Conservation (phyloP, 768 basidiomycete species). For the Boletus bicolor region DNA sequence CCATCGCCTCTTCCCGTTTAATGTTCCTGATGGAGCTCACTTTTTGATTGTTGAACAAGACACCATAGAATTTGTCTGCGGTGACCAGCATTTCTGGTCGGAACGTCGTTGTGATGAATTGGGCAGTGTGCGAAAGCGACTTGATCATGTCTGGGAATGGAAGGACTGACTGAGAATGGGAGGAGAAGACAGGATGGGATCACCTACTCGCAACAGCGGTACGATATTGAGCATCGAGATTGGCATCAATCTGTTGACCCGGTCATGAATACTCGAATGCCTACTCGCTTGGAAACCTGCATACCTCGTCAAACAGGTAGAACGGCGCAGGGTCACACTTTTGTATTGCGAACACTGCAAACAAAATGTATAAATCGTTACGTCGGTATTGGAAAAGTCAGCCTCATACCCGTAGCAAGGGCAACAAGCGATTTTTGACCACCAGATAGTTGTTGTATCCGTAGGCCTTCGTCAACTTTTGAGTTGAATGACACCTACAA, state of each 20-base stretch:
- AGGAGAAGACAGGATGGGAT: neutral
- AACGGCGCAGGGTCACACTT: conserved; percentile 99
- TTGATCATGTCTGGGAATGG: conserved; percentile 70
- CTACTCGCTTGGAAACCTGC: neutral
- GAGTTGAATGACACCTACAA: conserved; percentile 95
- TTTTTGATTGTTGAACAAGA: conserved; percentile 94
- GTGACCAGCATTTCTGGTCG: conserved; percentile 94
- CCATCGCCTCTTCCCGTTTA: conserved; percentile 85
- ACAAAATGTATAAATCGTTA: conserved; percentile 1
- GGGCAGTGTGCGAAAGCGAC: conserved; percentile 79
- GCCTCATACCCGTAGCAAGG: conserved; percentile 72
- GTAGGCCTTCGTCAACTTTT: conserved; percentile 92
- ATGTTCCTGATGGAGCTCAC: conserved; percentile 87
- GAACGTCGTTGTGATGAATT: conserved; percentile 99
- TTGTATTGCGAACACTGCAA: conserved; percentile 92
- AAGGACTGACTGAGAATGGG: conserved; percentile 37
- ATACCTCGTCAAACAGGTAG: conserved; percentile 96
- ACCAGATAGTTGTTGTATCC: conserved; percentile 95
- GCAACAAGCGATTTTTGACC: conserved; percentile 98
- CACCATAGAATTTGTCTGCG: conserved; percentile 96
- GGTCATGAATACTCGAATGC: neutral
- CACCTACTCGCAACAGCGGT: conserved; percentile 89
- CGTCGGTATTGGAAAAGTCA: neutral
- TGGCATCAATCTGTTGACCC: conserved; percentile 80
- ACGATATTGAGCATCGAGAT: conserved; percentile 95